These are phyloP conservation scores for Sugiyamaella qingdaonensis DNA, from an alignment of 805 yeast genomes.

Conservation along the genomic window DNA sequence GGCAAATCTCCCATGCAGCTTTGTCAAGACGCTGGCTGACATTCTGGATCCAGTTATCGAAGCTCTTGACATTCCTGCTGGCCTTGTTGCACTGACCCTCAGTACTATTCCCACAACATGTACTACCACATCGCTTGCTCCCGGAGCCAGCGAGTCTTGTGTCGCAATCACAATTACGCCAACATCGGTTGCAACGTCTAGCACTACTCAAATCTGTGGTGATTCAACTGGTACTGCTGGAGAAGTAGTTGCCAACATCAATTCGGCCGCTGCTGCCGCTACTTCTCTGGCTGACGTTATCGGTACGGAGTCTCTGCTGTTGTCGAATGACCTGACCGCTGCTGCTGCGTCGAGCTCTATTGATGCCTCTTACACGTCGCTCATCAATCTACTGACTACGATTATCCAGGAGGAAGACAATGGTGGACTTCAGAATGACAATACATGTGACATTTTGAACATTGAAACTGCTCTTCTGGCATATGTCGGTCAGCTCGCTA, in stretches of 20 bases:
- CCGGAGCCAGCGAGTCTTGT: constrained; percentile 1
- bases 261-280: constrained; percentile 7
- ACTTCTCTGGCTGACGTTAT: constrained; percentile 2
- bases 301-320: background rate
- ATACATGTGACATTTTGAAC: constrained; percentile 1
- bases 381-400: background rate
- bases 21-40: constrained; percentile 4
- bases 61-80: background rate
- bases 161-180: background rate
- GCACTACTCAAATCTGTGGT: constrained; percentile 5
- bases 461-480: background rate
- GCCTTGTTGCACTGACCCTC: background rate
- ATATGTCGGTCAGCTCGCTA: constrained; percentile 3
- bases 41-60: constrained; percentile 4
- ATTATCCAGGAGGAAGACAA: background rate
- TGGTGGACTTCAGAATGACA: constrained; percentile 5
- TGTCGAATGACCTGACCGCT: background rate
- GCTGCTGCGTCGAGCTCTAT: background rate
- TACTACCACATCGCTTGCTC: constrained; percentile 3
- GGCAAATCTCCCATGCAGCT: constrained; percentile 3
- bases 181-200: background rate
- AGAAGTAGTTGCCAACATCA: constrained; percentile 6
- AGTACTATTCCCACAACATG: constrained; percentile 6
- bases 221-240: constrained; percentile 7
- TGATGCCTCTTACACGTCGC: constrained; percentile 2